phyloP scores from a whole-genome alignment of 345 rosid genomes.

The Barbarea vulgaris region DNA sequence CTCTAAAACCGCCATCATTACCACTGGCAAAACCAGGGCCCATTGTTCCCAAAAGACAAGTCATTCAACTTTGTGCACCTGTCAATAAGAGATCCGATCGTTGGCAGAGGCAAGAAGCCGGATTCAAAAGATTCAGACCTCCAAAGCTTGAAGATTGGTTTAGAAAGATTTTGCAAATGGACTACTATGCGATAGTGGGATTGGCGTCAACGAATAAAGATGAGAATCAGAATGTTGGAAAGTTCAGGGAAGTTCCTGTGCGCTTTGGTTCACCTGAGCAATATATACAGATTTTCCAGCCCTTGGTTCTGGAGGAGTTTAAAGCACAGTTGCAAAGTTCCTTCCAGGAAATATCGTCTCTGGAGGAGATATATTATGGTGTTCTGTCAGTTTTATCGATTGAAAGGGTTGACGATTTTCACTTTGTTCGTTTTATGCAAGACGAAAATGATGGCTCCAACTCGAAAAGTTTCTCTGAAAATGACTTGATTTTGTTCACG shows the following conservation, averaged over 20 bases:
- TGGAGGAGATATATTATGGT: slow-evolving; percentile 80
- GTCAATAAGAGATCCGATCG: slow-evolving; percentile 56
- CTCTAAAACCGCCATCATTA: slow-evolving; percentile 46
- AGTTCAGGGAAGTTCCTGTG: slow-evolving; percentile 82
- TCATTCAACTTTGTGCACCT: slow-evolving; percentile 85
- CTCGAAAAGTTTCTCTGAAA: slow-evolving; percentile 72
- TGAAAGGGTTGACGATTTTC: slow-evolving; percentile 96
- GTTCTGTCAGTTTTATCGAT: slow-evolving; percentile 79
- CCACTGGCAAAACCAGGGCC: slow-evolving; percentile 51
- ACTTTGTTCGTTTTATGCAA: slow-evolving; percentile 88
- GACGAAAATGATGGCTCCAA: slow-evolving; percentile 63
- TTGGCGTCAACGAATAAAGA: slow-evolving; percentile 51
- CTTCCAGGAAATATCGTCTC: slow-evolving; percentile 78
- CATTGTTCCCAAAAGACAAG: slow-evolving; percentile 76
- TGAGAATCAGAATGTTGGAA: slow-evolving; percentile 45
- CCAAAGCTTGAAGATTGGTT: slow-evolving; percentile 95
- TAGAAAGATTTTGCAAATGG: slow-evolving; percentile 78
- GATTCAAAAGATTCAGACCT: slow-evolving; percentile 78
- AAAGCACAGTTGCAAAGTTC: slow-evolving; percentile 89
- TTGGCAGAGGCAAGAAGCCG: slow-evolving; percentile 55
- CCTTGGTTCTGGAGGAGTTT: slow-evolving; percentile 93
- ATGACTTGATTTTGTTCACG: slow-evolving; percentile 88
- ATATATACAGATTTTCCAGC: slow-evolving; percentile 80
- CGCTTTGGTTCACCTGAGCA: slow-evolving; percentile 83
- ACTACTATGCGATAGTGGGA: slow-evolving; percentile 80